Evolutionary conservation across 2,329 filamentous ascomycete species (phyloP), one percentile per base, ranked within the genome.

Genomic region (Davidsoniella virescens): DNA sequence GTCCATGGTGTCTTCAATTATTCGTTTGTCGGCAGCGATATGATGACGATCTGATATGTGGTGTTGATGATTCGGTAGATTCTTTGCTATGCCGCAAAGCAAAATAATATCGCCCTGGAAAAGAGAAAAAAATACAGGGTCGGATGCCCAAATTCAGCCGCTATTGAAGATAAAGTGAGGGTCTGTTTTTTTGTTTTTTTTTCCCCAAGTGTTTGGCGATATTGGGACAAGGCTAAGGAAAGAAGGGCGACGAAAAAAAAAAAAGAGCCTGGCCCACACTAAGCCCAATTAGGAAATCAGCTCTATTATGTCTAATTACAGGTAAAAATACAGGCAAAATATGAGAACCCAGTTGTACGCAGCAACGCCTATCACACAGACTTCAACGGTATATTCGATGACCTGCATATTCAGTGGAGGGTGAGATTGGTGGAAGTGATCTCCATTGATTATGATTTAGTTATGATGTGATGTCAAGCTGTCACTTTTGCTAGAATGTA

Each of bases 1-100:
- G 60, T 74, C 76, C 82, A 86, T 86, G 71, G 69, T 72, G 78
- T 82, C 82, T 83, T 33, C 18, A 49, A 25, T 45, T 17, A 12
- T 14, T 48, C 8, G 37, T 37, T 47, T 23, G 25, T 48, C 14
- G 37, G 18, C 7, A 20, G 18, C 18, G 16, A 44, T 44, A 8
- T 2, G 5, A 20, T 43, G 17, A 12, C 40, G 23, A 25, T 20
- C 38, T 12, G 12, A 33, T 33, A 12, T 33, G 8, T 33, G 5
- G 29, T 33, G 29, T 33, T 33, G 29, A 33, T 33, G 10, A 12
- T 33, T 12, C 12, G 6, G 29, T 33, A 33, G 29, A 8, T 33
- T 33, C 4, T 33, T 6, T 33, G 20, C n/a, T 44, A 7, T 8
- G 42, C 42, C 23, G 23, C 16, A 5, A 3, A 8, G n/a, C 44